Conservation (phyloP, 2,329 filamentous ascomycete species). For the Teratosphaeria zuluensis region DNA sequence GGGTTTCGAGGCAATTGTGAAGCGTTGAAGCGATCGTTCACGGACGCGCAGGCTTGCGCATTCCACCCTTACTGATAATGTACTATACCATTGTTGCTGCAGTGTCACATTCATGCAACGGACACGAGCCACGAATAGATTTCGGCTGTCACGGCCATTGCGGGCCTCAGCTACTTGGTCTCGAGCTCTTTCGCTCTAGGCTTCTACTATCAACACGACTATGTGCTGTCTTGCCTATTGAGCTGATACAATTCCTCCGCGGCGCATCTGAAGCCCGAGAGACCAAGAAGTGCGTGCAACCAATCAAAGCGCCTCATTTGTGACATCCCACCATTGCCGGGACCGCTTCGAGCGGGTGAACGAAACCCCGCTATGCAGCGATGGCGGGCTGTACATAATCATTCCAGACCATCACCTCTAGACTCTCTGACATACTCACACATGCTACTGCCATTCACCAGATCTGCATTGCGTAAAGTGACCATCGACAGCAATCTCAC, state of each 20-base stretch:
- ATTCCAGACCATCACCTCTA: background rate
- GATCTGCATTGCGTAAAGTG: background rate
- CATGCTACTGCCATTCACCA: background rate
- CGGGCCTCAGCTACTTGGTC: background rate
- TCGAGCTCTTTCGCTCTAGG: background rate
- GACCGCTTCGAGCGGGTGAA: background rate
- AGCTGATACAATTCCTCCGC: background rate
- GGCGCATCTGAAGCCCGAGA: background rate
- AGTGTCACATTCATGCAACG: background rate
- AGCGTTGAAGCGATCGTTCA: conserved; percentile 1
- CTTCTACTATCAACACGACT: background rate
- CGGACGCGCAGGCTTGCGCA: background rate
- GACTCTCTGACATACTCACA: background rate
- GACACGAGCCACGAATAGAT: background rate
- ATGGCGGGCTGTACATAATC: background rate
- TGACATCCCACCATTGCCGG: background rate
- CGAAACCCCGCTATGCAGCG: background rate
- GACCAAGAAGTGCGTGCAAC: background rate
- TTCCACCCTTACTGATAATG: background rate
- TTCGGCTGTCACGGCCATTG: background rate
- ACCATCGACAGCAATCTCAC: too few species aligned
- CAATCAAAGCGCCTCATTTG: background rate
- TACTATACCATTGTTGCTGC: background rate
- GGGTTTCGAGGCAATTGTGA: background rate
- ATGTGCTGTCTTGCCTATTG: background rate